Conservation (phyloP, 2,329 filamentous ascomycete genomes). For the Alternaria metachromatica region DNA sequence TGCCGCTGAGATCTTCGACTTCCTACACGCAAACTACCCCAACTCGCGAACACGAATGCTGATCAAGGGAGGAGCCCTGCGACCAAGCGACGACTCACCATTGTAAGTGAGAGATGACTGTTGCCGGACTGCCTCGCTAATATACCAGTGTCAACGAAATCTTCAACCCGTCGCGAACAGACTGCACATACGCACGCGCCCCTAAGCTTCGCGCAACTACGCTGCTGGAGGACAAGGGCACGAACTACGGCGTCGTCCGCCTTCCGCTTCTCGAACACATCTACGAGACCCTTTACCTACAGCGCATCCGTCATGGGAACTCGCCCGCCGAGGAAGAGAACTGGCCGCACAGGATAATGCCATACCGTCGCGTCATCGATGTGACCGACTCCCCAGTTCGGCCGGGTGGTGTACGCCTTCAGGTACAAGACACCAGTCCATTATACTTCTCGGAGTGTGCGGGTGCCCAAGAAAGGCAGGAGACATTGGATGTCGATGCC, state of each 20-base stretch:
- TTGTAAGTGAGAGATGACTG: slow-evolving; percentile 69
- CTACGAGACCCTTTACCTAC: slow-evolving; percentile 87
- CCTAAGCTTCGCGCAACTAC: slow-evolving; percentile 66
- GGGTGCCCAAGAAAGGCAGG: slow-evolving; percentile 55
- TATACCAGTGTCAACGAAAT: slow-evolving; percentile 82
- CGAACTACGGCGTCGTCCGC: slow-evolving; percentile 94
- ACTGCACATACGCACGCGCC: slow-evolving; percentile 74
- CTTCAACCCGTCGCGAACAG: slow-evolving; percentile 87
- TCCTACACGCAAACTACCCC: slow-evolving; percentile 81
- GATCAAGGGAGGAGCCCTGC: slow-evolving; percentile 82
- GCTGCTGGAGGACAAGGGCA: slow-evolving; percentile 76
- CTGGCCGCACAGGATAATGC: slow-evolving; percentile 84
- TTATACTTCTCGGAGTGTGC: slow-evolving; percentile 40
- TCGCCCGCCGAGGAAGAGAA: slow-evolving; percentile 64
- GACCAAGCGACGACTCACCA: slow-evolving; percentile 92
- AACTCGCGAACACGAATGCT: slow-evolving; percentile 79
- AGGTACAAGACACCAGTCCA: slow-evolving; percentile 60
- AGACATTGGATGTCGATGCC: slow-evolving; percentile 76
- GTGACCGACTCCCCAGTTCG: slow-evolving; percentile 59
- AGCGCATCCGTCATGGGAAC: slow-evolving; percentile 71
- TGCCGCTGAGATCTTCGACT: slow-evolving; percentile 93
- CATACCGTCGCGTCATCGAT: slow-evolving; percentile 69
- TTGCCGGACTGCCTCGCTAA: slow-evolving; percentile 32
- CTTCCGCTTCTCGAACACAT: slow-evolving; percentile 88
- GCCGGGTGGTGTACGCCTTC: slow-evolving; percentile 45